Evolutionary conservation across 2,329 filamentous ascomycete species (phyloP).

Genomic region (Aspergillus neoniger): DNA sequence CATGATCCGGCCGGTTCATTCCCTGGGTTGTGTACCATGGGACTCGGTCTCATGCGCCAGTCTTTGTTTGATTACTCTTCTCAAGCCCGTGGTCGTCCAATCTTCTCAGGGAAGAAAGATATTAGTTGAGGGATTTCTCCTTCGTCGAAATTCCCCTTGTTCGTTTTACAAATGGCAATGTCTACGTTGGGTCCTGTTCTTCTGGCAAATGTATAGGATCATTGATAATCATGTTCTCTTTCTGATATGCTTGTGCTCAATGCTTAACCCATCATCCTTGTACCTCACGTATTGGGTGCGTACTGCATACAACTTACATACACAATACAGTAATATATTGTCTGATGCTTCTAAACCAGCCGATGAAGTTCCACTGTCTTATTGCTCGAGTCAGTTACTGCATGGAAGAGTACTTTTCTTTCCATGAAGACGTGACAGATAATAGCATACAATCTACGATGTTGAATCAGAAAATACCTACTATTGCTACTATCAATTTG

Average conservation of each 20-base stretch:
- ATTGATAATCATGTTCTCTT: neutral
- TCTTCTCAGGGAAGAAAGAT: neutral
- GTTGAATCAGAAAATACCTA: neutral
- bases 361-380: neutral
- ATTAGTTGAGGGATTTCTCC: neutral
- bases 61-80: neutral
- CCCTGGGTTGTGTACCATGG: neutral
- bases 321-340: neutral
- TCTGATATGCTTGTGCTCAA: neutral
- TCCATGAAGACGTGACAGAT: neutral
- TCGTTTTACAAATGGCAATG: neutral
- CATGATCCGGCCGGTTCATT: neutral
- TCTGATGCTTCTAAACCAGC: neutral
- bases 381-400: no score
- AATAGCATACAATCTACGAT: neutral
- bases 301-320: neutral
- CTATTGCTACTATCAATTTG: no score
- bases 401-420: neutral
- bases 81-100: neutral
- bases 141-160: neutral
- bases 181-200: neutral
- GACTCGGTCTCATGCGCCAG: neutral
- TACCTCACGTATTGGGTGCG: neutral
- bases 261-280: neutral
- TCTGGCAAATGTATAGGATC: neutral